Percentiles rank a stretch among this genome's conserved stretches.
These are phyloP conservation scores for Rhipidocladum racemiflorum DNA, from an alignment of 176 grass and related monocot species.

Conservation along the genomic window DNA sequence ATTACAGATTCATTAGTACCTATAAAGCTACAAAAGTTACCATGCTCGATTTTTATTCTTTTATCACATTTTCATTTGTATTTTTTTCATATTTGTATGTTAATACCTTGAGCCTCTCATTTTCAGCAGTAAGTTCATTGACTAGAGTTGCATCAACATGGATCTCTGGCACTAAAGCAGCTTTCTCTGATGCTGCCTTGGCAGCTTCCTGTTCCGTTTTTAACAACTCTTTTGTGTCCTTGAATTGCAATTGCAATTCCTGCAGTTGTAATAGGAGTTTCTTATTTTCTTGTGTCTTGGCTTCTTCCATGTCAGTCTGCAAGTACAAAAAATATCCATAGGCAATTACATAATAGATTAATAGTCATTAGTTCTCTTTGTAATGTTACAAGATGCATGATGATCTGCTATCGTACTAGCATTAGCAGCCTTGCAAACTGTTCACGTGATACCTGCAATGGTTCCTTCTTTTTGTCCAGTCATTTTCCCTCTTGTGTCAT, in stretches of 20 bases:
- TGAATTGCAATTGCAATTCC: constrained; percentile 58
- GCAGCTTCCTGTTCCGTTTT: constrained; percentile 53
- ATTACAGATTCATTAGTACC: not conserved
- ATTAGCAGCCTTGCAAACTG: constrained; percentile 1
- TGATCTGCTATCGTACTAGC: not conserved
- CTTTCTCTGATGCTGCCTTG: constrained; percentile 62
- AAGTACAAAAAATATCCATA: constrained; percentile 25
- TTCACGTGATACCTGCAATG: not conserved
- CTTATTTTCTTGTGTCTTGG: constrained; percentile 71
- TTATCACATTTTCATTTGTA: not conserved
- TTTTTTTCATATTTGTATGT: not conserved
- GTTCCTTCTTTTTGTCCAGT: constrained; percentile 4
- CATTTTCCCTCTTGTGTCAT: constrained; percentile 8
- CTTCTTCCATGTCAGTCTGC: constrained; percentile 81
- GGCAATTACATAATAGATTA: not conserved
- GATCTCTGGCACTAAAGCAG: constrained; percentile 51
- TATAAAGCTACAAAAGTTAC: constrained; percentile 2
- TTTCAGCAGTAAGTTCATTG: constrained; percentile 74
- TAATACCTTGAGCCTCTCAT: constrained; percentile 77
- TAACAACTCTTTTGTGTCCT: constrained; percentile 61
- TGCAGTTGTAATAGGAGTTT: constrained; percentile 64
- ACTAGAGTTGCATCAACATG: constrained; percentile 56
- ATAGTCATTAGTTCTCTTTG: not conserved
- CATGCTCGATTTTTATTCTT: not conserved
- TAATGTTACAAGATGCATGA: not conserved